Evolutionary conservation across 2,329 filamentous ascomycete species (phyloP).

Genomic region (Talaromyces sp.): DNA sequence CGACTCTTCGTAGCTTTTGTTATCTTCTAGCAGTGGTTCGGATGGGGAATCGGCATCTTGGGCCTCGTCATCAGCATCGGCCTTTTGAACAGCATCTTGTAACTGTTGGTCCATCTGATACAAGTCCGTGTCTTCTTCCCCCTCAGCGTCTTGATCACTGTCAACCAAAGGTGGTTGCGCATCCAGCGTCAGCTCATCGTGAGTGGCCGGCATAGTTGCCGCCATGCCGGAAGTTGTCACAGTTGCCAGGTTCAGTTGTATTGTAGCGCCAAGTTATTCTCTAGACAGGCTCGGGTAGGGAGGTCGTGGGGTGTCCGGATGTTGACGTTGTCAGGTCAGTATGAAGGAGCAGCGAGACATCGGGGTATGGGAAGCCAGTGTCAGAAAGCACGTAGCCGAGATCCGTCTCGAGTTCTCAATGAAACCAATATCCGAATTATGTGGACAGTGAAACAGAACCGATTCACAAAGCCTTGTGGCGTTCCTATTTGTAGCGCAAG

Average conservation of each 20-base stretch:
- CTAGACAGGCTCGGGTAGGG: constrained; percentile 11
- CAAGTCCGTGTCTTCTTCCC: constrained; percentile 40
- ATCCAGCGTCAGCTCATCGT: constrained; percentile 30
- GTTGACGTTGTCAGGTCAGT: constrained; percentile 22
- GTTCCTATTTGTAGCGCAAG: constrained; percentile 6
- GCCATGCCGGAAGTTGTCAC: constrained; percentile 35
- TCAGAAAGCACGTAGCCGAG: neutral
- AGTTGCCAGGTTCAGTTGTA: constrained; percentile 32
- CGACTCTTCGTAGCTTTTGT: constrained; percentile 15
- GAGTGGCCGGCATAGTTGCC: constrained; percentile 36
- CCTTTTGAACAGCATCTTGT: constrained; percentile 33
- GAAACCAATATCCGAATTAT: neutral
- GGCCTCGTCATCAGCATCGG: constrained; percentile 28
- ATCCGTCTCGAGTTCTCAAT: neutral
- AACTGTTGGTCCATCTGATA: constrained; percentile 37
- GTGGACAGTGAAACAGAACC: neutral
- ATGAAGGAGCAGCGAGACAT: constrained; percentile 21
- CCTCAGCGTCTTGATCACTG: constrained; percentile 42
- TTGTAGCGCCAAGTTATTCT: constrained; percentile 8
- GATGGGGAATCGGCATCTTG: constrained; percentile 24
- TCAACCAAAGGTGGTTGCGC: constrained; percentile 30
- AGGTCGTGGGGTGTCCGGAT: constrained; percentile 17
- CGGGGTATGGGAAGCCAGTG: constrained; percentile 7
- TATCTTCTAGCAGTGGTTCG: constrained; percentile 32
- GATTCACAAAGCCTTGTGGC: constrained; percentile 9